A percentile compares a stretch with the other conserved stretches of the same genome.
Evolutionary conservation across 768 basidiomycete species (phyloP).

Genomic region (Pleurotus tuber-regium): DNA sequence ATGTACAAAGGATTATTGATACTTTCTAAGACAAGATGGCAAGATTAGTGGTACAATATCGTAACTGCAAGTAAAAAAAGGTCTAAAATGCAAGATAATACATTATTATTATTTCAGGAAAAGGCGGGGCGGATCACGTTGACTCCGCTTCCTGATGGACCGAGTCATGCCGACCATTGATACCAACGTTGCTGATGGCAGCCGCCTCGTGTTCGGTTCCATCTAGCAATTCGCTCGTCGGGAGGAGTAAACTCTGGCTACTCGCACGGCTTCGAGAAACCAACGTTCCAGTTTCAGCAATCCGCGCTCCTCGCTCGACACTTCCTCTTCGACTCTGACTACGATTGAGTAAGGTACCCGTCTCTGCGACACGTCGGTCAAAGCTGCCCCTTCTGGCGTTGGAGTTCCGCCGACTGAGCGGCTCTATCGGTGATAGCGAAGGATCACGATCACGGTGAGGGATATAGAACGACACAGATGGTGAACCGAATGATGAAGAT

Average conservation of each 20-base stretch:
- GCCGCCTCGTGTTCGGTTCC: no score
- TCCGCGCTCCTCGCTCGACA: conserved; percentile 60
- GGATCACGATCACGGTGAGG: conserved; percentile 52
- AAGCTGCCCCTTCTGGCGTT: conserved; percentile 34
- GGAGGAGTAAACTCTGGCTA: conserved; percentile 36
- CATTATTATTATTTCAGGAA: no score
- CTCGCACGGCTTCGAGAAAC: conserved; percentile 46
- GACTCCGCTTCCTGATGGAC: background rate
- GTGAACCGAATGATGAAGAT: conserved; percentile 76
- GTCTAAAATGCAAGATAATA: background rate
- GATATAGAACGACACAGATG: conserved; percentile 47
- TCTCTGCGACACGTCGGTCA: conserved; percentile 32
- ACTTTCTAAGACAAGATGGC: background rate
- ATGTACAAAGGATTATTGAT: background rate
- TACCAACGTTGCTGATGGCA: no score
- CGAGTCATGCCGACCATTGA: conserved; percentile 4
- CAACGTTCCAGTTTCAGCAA: conserved; percentile 68
- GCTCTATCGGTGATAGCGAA: conserved; percentile 48
- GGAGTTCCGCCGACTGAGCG: conserved; percentile 53
- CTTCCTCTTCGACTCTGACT: conserved; percentile 53
- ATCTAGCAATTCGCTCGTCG: conserved; percentile 30
- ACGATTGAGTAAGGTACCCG: conserved; percentile 29
- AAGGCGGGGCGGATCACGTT: background rate
- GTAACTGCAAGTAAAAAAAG: background rate
- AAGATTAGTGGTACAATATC: conserved; percentile 2